Percentiles rank a stretch among this genome's conserved stretches.
Conservation (phyloP, 169 alveolate species). For the Plasmodium cynomolgi region DNA sequence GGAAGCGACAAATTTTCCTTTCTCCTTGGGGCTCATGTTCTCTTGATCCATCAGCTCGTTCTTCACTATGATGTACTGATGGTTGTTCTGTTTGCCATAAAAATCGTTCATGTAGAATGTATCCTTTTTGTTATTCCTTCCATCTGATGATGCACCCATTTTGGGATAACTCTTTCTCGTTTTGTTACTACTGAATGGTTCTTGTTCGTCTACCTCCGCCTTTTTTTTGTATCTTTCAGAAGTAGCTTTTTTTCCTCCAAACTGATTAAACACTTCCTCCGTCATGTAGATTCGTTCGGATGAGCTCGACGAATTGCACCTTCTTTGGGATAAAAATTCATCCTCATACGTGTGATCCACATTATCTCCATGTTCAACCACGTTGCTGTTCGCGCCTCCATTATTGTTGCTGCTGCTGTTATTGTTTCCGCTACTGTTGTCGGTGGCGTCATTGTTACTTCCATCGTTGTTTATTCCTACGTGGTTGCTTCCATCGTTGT, state of each 20-base stretch:
- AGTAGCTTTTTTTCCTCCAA: neutral
- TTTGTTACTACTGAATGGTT: neutral
- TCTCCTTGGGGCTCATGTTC: neutral
- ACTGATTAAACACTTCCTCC: slow-evolving; percentile 9
- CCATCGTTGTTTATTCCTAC: neutral
- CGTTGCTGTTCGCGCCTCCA: neutral
- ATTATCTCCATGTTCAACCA: neutral
- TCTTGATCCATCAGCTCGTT: slow-evolving; percentile 5
- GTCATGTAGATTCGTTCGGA: slow-evolving; percentile 7
- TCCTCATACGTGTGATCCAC: neutral
- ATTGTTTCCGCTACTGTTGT: neutral
- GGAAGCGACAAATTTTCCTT: neutral
- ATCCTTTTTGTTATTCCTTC: neutral
- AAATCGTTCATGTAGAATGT: neutral
- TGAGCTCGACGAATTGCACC: slow-evolving; percentile 14
- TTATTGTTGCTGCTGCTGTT: neutral
- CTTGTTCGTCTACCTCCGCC: neutral
- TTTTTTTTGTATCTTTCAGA: neutral
- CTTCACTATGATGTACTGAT: neutral
- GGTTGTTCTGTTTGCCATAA: neutral
- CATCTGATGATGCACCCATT: neutral
- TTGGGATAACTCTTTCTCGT: neutral
- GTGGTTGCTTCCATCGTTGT: neutral
- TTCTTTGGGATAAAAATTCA: neutral
- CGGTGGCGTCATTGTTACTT: neutral